Base-by-base conservation (phyloP, 140 eudicot genomes). In the Ambrosia hybrid region DNA sequence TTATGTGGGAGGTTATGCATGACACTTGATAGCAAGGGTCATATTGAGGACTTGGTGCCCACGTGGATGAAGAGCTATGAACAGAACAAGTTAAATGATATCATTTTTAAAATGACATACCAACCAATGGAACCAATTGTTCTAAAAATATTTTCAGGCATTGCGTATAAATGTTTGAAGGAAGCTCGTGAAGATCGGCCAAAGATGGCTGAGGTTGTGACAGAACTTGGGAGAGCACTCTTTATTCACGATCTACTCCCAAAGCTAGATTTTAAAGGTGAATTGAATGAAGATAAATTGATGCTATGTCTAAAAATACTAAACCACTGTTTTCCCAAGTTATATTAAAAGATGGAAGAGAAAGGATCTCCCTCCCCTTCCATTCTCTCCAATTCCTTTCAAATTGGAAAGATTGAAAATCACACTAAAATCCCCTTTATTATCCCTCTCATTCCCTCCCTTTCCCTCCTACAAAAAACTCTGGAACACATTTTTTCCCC, bases 161-260 rank as follows among this genome's bases (percentile, higher is more conserved):
- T 57, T 56, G 68, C 73, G 8, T 75, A 41, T 6, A 74, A 7
- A 34, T 76, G 80, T 67, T 68, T 76, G 63, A 13, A 33, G 10
- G 41, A 8, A n/a, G 30, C 62, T 41, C 70, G 70, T 15, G 63
- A 67, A 68, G 70, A 57, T 6, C 52, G 80, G 30, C 80, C 80
- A 26, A n/a, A 2, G 30, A 76, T 76, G 62, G 36, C 55, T 9
- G n/a, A n/a, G 9, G 70, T 76, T 76, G 74, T 76, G 21, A 16
- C 52, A 33, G 8, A 76, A 68, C 80, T 76, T 33, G 74, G 67
- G 70, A 14, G 1, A 14, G 75, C 80, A 14, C 63, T 76, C 9
- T 58, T 13, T 6, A 0, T 0, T 26, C 68, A 34, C 36, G 49
- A 33, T 43, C 11, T 60, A 21, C 26, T 21, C 26, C 26, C 26